phyloP scores from a whole-genome alignment of 2,329 filamentous ascomycete genomes.

The Colletotrichum sp. region DNA sequence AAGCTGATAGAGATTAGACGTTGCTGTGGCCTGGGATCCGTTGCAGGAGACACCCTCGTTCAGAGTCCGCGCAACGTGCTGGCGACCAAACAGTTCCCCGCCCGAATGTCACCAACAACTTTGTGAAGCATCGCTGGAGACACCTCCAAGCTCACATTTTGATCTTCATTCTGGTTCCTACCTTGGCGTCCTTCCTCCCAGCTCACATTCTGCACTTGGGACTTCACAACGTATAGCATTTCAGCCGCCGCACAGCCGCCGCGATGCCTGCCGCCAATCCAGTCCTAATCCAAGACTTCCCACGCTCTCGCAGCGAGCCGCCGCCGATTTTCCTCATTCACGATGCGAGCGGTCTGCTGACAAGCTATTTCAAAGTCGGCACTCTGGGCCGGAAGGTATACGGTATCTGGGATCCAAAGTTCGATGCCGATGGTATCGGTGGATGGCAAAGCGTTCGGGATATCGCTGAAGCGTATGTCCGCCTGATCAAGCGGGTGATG shows the following conservation, averaged over 20 bases:
- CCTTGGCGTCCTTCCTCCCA: not conserved
- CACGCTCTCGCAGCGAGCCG: not conserved
- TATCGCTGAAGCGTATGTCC: constrained; percentile 10
- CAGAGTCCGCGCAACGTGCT: not conserved
- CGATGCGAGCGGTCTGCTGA: constrained; percentile 7
- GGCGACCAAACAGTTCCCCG: not conserved
- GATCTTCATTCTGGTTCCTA: not conserved
- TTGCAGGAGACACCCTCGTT: not conserved
- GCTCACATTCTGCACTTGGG: not conserved
- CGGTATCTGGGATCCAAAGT: constrained; percentile 15
- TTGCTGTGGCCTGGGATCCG: not conserved
- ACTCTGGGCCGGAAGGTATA: not conserved
- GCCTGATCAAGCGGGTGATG: constrained; percentile 14
- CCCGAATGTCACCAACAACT: not conserved
- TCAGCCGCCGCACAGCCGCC: too few species aligned
- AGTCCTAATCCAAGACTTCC: constrained; percentile 6
- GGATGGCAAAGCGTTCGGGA: constrained; percentile 8
- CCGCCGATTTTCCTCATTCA: constrained; percentile 6
- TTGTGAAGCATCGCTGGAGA: not conserved
- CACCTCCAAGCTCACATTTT: not conserved
- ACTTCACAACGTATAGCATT: too few species aligned
- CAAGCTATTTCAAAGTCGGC: constrained; percentile 14
- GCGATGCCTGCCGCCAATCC: constrained; percentile 10
- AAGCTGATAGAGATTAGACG: not conserved
- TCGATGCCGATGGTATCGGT: constrained; percentile 10